Conservation (phyloP, 495 filamentous ascomycete species). For the Physcia stellaris region DNA sequence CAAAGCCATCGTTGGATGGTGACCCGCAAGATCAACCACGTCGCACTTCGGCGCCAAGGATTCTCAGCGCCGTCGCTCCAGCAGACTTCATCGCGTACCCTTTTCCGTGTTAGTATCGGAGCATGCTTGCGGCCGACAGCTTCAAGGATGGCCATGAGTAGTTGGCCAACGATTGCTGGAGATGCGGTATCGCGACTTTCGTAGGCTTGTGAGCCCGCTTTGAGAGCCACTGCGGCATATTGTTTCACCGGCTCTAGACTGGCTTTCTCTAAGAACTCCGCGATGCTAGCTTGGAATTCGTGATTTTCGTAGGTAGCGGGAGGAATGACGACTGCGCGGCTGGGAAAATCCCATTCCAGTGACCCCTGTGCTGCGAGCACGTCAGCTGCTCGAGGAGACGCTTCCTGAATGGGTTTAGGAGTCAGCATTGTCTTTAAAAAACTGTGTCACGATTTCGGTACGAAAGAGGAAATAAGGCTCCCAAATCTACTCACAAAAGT, state of each 20-base stretch:
- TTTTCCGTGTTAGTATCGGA: conserved; percentile 32
- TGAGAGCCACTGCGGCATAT: conserved; percentile 35
- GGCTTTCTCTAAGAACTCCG: conserved; percentile 43
- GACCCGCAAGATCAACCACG: conserved; percentile 48
- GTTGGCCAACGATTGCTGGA: conserved; percentile 37
- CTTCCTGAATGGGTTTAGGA: conserved; percentile 20
- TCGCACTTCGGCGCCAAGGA: conserved; percentile 43
- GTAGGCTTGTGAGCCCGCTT: conserved; percentile 29
- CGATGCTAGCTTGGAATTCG: conserved; percentile 34
- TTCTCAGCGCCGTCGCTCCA: conserved; percentile 23
- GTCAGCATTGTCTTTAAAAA: too few species aligned
- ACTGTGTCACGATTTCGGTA: too few species aligned
- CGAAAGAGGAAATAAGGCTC: too few species aligned
- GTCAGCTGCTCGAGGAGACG: conserved; percentile 33
- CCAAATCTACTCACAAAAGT: too few species aligned
- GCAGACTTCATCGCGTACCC: conserved; percentile 45
- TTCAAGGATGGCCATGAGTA: conserved; percentile 44
- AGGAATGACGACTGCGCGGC: conserved; percentile 26
- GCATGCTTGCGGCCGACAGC: conserved; percentile 27
- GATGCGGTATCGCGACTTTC: conserved; percentile 43
- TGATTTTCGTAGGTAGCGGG: conserved; percentile 22
- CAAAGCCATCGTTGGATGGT: conserved; percentile 33
- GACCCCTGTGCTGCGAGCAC: conserved; percentile 29
- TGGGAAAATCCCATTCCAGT: conserved; percentile 34
- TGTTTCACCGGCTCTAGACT: conserved; percentile 38